Evolutionary conservation across 441 rosid species (phyloP).

Genomic region (Kokia cookei): DNA sequence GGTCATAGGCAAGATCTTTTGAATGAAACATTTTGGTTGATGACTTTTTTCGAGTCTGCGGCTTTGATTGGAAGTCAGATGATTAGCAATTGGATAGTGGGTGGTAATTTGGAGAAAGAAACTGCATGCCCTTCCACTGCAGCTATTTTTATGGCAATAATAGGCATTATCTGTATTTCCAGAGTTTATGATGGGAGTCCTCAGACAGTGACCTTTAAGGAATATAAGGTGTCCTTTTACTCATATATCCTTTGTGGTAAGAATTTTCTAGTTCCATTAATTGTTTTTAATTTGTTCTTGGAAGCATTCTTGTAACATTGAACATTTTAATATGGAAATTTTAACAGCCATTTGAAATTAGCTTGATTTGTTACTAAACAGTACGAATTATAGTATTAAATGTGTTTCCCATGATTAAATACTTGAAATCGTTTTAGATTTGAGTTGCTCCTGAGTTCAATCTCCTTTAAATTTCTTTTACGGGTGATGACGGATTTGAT

Average conservation of each 20-base stretch:
- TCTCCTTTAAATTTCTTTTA: constrained; percentile 2
- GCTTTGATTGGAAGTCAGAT: constrained; percentile 72
- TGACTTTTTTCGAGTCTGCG: constrained; percentile 80
- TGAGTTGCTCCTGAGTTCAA: neutral
- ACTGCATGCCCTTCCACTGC: constrained; percentile 38
- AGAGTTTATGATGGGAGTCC: constrained; percentile 49
- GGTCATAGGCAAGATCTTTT: constrained; percentile 71
- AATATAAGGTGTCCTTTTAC: constrained; percentile 42
- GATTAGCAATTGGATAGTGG: constrained; percentile 66
- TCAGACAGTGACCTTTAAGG: constrained; percentile 29
- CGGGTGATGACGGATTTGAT: neutral
- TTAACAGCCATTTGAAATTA: neutral
- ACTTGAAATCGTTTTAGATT: neutral
- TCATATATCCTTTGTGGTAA: constrained; percentile 60
- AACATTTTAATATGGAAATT: neutral
- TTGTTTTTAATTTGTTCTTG: neutral
- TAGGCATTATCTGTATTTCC: constrained; percentile 43
- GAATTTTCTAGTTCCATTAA: constrained; percentile 4
- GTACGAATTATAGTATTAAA: neutral
- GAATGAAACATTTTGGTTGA: constrained; percentile 81
- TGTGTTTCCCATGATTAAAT: neutral
- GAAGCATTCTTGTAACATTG: neutral
- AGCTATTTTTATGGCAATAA: constrained; percentile 42
- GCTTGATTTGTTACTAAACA: neutral
- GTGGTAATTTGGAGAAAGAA: constrained; percentile 34